phyloP scores from a whole-genome alignment of 352 stramenopile species.

The Plasmopara halstedii region DNA sequence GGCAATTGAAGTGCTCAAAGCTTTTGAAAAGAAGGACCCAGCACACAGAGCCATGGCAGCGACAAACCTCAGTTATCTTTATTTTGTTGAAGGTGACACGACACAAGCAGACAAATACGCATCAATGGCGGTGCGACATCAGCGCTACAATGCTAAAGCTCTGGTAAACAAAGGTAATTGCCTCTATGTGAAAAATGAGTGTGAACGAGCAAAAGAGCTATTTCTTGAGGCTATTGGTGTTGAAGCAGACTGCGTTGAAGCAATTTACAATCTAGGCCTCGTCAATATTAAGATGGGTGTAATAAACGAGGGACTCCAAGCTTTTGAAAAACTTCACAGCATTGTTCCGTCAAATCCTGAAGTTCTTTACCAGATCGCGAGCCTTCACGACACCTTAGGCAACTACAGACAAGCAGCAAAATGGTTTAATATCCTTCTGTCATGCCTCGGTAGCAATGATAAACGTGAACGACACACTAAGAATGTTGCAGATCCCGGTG shows the following conservation, averaged over 20 bases:
- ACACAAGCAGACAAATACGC: constrained; percentile 89
- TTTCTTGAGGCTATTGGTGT: constrained; percentile 94
- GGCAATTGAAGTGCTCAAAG: constrained; percentile 91
- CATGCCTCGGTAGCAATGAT: constrained; percentile 82
- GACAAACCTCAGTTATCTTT: constrained; percentile 95
- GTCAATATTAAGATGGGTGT: constrained; percentile 87
- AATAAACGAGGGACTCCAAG: constrained; percentile 87
- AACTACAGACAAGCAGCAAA: constrained; percentile 87
- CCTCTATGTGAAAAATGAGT: constrained; percentile 91
- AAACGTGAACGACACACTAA: constrained; percentile 51
- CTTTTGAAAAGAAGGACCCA: constrained; percentile 94
- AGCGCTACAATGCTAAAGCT: constrained; percentile 95
- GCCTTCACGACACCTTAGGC: constrained; percentile 89
- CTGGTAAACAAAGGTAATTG: constrained; percentile 98
- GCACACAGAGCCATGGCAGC: constrained; percentile 90
- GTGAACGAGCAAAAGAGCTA: constrained; percentile 89
- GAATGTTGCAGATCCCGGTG: constrained; percentile 62
- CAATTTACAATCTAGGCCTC: constrained; percentile 95
- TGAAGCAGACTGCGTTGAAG: constrained; percentile 92
- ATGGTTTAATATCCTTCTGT: constrained; percentile 93
- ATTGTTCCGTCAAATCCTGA: constrained; percentile 89
- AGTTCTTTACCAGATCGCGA: constrained; percentile 95
- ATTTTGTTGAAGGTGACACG: constrained; percentile 93
- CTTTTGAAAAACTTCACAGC: constrained; percentile 95
- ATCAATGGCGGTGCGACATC: constrained; percentile 85